These are phyloP conservation scores for Blastomyces emzantsi DNA, from an alignment of 2,329 filamentous ascomycete genomes.

Conservation along the genomic window DNA sequence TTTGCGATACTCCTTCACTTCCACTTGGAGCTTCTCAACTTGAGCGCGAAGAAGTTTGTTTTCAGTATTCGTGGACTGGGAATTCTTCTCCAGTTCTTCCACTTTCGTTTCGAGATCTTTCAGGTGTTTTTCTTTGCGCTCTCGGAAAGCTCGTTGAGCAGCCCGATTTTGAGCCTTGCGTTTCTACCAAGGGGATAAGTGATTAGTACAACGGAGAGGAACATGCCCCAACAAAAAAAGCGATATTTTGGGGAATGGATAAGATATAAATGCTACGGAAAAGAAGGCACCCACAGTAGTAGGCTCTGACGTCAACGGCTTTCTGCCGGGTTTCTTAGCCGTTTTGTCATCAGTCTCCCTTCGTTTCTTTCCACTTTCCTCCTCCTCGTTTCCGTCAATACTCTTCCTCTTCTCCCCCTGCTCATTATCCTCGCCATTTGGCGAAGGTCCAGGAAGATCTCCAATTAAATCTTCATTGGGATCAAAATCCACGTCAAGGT, in stretches of 20 bases:
- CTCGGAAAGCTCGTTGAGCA: conserved; percentile 84
- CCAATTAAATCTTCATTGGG: conserved; percentile 62
- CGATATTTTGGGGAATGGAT: neutral
- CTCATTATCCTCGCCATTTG: conserved; percentile 33
- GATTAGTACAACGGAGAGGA: conserved; percentile 18
- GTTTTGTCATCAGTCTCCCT: conserved; percentile 76
- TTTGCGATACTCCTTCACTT: conserved; percentile 86
- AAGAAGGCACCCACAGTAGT: conserved; percentile 65
- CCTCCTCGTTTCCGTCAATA: conserved; percentile 44
- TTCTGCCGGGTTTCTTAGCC: conserved; percentile 91
- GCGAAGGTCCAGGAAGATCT: conserved; percentile 51
- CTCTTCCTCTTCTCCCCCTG: conserved; percentile 55
- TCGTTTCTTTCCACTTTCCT: conserved; percentile 61
- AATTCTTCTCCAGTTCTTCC: conserved; percentile 63
- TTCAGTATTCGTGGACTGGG: conserved; percentile 72
- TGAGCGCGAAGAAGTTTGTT: conserved; percentile 78
- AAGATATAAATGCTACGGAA: neutral
- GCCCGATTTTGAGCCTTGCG: conserved; percentile 88
- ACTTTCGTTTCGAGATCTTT: conserved; percentile 49
- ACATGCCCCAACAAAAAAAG: neutral
- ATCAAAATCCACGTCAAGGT: conserved; percentile 70
- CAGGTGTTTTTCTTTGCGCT: conserved; percentile 77
- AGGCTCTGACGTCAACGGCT: conserved; percentile 90
- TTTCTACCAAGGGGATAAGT: conserved; percentile 28
- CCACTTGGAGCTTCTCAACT: conserved; percentile 74